A percentile compares a stretch with the other conserved stretches of the same genome.
These are phyloP conservation scores for Aspergillus sp. DNA, from an alignment of 2,329 filamentous ascomycete genomes.

Conservation along the genomic window DNA sequence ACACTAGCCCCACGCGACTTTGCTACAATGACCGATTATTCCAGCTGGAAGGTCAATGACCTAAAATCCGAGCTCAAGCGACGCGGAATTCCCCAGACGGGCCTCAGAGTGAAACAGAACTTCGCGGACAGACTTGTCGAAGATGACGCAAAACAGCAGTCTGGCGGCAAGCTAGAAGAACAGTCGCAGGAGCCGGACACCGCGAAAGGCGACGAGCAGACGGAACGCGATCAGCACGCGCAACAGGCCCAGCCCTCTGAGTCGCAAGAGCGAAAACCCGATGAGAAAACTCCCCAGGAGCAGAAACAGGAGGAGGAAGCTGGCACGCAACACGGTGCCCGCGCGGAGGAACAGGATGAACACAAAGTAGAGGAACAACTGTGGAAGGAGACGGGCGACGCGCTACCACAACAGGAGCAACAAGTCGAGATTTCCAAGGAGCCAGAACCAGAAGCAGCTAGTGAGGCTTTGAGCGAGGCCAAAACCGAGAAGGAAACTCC, in stretches of 20 bases:
- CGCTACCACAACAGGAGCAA: conserved; percentile 1
- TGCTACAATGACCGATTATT: conserved; percentile 43
- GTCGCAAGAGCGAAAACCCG: conserved; percentile 10
- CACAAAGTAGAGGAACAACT: conserved; percentile 4
- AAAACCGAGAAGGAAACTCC: conserved; percentile 7
- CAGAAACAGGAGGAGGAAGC: conserved; percentile 5
- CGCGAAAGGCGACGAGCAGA: conserved; percentile 8
- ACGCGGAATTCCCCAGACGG: conserved; percentile 58
- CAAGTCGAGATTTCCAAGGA: neutral
- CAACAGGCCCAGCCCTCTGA: conserved; percentile 6
- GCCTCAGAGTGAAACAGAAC: conserved; percentile 57
- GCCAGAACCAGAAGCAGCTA: neutral
- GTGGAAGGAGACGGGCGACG: conserved; percentile 1
- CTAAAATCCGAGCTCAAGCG: conserved; percentile 65
- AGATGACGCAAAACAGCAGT: conserved; percentile 26
- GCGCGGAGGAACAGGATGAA: conserved; percentile 5
- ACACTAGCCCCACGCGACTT: conserved; percentile 1
- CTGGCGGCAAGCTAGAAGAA: conserved; percentile 19
- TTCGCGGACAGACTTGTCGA: conserved; percentile 55
- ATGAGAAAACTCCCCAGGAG: conserved; percentile 7
- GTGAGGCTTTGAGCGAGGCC: neutral
- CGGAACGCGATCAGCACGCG: conserved; percentile 4
- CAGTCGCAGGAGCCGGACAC: conserved; percentile 8
- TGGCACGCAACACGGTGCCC: conserved; percentile 3
- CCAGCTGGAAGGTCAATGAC: conserved; percentile 61